Base-by-base conservation (phyloP, 257 asterid genomes). In the Solanum chiquidenum region DNA sequence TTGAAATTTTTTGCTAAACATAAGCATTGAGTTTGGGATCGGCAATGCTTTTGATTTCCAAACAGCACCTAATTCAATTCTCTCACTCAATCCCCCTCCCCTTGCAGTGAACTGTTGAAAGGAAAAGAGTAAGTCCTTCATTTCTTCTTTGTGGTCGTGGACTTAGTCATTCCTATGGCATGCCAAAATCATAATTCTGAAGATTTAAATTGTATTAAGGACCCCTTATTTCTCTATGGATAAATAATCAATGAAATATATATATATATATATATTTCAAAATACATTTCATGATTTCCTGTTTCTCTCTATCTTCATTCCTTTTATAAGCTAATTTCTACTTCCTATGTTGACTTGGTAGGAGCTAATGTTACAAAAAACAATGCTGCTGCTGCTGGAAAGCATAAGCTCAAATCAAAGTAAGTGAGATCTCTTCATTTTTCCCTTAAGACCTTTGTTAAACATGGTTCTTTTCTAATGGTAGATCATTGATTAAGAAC, bases 341-440 rank as follows among this genome's bases (percentile, higher is more conserved):
- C 84, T 12, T 86, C 52, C 35, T 58, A 23, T 83, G 77, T 73
- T 86, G 40, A 82, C 46, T 84, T 90, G 72, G 18, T 95, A 95
- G 98, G 92, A 86, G 69, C 89, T 75, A 79, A 58, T 71, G 90
- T 62, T 88, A 91, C 84, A 44, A 87, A 88, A 89, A 88, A 27
- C 34, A 88, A 86, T 75, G 84, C 72, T 20, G 58, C 83, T 76
- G 90, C 88, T 75, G 86, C 87, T 55, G 64, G 64, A 62, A 83
- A 86, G 86, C 83, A 12, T 88, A 83, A 40, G 86, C 38, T 88
- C 46, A 89, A 88, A 84, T 83, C 91, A 44, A 92, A 90, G 99
- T 94, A 94, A 92, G 98, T 92, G 72, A 87, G 23, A 74, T 71
- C 49, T 69, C 33, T 73, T 18, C 38, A 68, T 13, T 58, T 13